These are phyloP conservation scores for Termitomyces sp. DNA, from an alignment of 768 basidiomycete genomes.

Conservation along the genomic window DNA sequence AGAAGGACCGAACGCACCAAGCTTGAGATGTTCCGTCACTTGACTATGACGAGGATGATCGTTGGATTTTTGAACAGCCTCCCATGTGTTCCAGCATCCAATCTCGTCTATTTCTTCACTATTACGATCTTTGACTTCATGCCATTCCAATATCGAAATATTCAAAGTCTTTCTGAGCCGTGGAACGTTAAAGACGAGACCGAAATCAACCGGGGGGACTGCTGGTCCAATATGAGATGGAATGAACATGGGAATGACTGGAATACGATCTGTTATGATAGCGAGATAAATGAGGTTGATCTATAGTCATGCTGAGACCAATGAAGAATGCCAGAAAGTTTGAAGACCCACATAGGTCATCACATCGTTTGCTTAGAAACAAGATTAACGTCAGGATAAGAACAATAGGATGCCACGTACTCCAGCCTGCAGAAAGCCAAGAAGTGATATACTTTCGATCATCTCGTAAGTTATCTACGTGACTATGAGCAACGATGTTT, in stretches of 20 bases:
- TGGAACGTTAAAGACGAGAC: conserved; percentile 59
- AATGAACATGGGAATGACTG: conserved; percentile 55
- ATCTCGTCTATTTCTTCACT: conserved; percentile 41
- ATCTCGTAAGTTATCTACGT: conserved; percentile 58
- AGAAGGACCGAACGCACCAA: conserved; percentile 27
- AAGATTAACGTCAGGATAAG: conserved; percentile 4
- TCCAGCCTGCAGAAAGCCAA: conserved; percentile 80
- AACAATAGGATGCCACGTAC: conserved; percentile 31
- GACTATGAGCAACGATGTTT: neutral
- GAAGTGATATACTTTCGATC: conserved; percentile 67
- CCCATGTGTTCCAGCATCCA: conserved; percentile 57
- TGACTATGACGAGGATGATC: conserved; percentile 35
- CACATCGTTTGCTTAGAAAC: conserved; percentile 65
- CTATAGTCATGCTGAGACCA: conserved; percentile 16
- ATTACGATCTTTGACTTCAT: conserved; percentile 50
- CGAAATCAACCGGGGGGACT: conserved; percentile 51
- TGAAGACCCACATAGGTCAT: conserved; percentile 54
- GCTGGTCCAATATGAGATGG: conserved; percentile 52
- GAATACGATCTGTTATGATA: conserved; percentile 54
- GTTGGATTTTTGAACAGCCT: conserved; percentile 39
- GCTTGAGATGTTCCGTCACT: conserved; percentile 32
- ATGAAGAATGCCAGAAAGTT: neutral
- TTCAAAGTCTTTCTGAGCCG: conserved; percentile 41
- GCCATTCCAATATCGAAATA: conserved; percentile 58
- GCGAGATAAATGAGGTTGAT: conserved; percentile 60